A percentile compares a stretch with the other conserved stretches of the same genome.
Evolutionary conservation across 176 grass and related monocot genomes (phyloP).

Genomic region (Microstegium vimineum): DNA sequence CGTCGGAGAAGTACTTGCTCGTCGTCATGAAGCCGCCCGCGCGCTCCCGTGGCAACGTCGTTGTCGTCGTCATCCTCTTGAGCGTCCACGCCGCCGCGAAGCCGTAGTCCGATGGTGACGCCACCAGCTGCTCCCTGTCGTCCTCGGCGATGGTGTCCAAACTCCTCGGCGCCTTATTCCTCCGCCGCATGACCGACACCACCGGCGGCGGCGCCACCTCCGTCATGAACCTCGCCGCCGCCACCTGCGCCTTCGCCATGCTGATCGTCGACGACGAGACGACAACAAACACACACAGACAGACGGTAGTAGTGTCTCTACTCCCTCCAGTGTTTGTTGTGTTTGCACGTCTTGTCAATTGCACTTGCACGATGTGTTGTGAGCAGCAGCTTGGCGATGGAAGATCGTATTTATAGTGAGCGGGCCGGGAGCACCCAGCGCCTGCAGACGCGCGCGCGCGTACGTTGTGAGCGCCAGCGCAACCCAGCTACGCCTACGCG

Average conservation of each 20-base stretch:
- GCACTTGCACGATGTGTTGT: neutral
- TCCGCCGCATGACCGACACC: conserved; percentile 41
- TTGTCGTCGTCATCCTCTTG: neutral
- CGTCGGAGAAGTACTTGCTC: conserved; percentile 29
- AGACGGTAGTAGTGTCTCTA: neutral
- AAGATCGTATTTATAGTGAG: neutral
- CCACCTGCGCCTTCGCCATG: conserved; percentile 37
- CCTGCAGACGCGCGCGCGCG: neutral
- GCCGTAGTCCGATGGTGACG: neutral
- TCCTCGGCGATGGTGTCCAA: conserved; percentile 66
- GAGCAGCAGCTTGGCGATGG: neutral
- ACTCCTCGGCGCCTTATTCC: conserved; percentile 32
- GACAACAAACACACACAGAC: neutral
- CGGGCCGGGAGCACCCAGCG: neutral
- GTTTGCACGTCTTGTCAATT: neutral
- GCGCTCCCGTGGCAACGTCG: neutral
- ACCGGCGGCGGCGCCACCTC: conserved; percentile 64
- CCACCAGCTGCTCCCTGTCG: conserved; percentile 38
- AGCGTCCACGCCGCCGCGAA: neutral
- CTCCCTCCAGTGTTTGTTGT: neutral
- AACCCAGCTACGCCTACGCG: too few relatives aligned
- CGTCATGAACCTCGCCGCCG: conserved; percentile 44
- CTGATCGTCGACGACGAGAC: neutral
- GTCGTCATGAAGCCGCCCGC: conserved; percentile 17
- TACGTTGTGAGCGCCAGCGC: too few relatives aligned